Evolutionary conservation across 441 rosid species (phyloP), one percentile per base, ranked within the genome.

Genomic region (Adansonia gregorii): DNA sequence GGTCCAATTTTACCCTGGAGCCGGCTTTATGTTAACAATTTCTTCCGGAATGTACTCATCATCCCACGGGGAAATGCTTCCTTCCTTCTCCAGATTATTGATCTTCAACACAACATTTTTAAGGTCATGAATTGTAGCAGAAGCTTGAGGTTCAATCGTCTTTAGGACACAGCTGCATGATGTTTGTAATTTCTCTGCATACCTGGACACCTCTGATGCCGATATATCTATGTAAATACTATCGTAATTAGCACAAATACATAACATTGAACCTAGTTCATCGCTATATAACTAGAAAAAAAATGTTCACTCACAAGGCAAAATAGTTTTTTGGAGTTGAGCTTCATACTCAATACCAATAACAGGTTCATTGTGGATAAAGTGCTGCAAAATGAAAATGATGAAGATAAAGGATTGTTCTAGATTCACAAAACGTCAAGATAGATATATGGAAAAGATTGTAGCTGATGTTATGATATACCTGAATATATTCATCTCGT

Each of bases 301-400:
- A 20, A 54, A 79, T 65, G 82, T 85, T 71, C 76, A 87, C 99
- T 93, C 84, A 95, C 99, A 84, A 78, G 98, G 98, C 75, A 95
- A 80, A 81, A 95, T 85, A 66, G 93, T 87, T 84, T 95, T 95
- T 82, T 93, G 99, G 78, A 95, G 98, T 82, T 88, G 97, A 64
- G 98, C 98, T 82, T 93, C 98, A 67, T 88, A 92, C 77, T 95
- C 99, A 72, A 95, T 91, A 73, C 97, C 98, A 86, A 93, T 88
- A 69, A 95, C 94, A 80, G 99, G 98, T 84, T 92, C 99, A 86
- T 89, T 87, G 59, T 89, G 92, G 71, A 95, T 89, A 91, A 93
- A 93, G 86, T 95, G 97, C 98, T 93, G 89, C 86, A 86, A 84
- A 84, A 76, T 41, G 54, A 22, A 83, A 84, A 81, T 68, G 27